A percentile compares a stretch with the other conserved stretches of the same genome.
Conservation (phyloP, 1,139 yeast genomes). For the Kluyveromyces sp. region DNA sequence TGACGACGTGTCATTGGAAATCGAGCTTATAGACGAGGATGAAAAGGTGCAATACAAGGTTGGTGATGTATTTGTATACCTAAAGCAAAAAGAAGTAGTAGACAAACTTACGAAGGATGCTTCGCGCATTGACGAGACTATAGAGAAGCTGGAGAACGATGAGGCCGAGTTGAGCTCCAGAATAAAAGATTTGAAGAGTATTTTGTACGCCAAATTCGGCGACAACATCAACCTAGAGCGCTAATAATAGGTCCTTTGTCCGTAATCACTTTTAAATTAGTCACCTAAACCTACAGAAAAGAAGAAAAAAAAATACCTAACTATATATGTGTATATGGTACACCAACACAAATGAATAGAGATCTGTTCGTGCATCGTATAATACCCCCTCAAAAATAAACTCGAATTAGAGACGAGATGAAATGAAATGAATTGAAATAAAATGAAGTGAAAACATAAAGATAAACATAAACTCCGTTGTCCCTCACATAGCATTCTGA, state of each 20-base stretch:
- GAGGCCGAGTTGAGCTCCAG: slow-evolving; percentile 47
- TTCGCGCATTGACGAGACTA: slow-evolving; percentile 42
- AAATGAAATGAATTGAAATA: neutral
- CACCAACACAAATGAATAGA: too few species aligned
- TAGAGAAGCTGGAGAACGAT: slow-evolving; percentile 40
- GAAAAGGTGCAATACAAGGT: slow-evolving; percentile 54
- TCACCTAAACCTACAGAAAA: too few species aligned
- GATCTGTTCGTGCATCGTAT: too few species aligned
- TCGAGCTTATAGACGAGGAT: slow-evolving; percentile 74
- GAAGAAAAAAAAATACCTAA: too few species aligned
- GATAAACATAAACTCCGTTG: neutral
- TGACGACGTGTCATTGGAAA: slow-evolving; percentile 77
- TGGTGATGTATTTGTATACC: slow-evolving; percentile 65
- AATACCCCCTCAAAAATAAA: too few species aligned
- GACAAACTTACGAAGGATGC: slow-evolving; percentile 56
- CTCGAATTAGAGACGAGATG: too few species aligned
- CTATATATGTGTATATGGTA: too few species aligned
- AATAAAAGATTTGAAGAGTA: slow-evolving; percentile 55
- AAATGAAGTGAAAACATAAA: neutral
- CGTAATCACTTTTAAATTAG: too few species aligned
- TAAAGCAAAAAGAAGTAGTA: slow-evolving; percentile 59
- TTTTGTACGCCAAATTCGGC: slow-evolving; percentile 86
- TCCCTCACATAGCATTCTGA: too few species aligned
- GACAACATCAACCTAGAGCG: slow-evolving; percentile 77
- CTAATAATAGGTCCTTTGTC: slow-evolving; percentile 10